Conservation (phyloP, 176 grass and related monocot species). For the Typha latifolia region DNA sequence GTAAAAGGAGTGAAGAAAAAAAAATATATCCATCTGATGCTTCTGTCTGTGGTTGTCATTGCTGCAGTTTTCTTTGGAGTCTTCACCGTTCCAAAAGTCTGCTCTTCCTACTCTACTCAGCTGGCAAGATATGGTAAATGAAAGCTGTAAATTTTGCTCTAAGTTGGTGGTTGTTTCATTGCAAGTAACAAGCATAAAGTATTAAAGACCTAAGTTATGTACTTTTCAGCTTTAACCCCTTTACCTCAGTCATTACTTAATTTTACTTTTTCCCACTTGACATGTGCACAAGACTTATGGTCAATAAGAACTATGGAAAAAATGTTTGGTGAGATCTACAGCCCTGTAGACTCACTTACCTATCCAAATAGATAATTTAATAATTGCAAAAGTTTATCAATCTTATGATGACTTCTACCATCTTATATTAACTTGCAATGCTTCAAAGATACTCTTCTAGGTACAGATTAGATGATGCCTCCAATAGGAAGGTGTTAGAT, state of each 20-base stretch:
- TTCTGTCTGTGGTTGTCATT: not conserved
- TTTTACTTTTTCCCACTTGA: slow-evolving; percentile 14
- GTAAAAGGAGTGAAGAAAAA: not conserved
- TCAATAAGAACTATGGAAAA: slow-evolving; percentile 11
- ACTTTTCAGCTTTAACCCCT: too few species aligned
- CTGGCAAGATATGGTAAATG: slow-evolving; percentile 74
- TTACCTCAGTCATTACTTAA: not conserved
- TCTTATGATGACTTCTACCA: not conserved
- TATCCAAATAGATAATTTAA: not conserved
- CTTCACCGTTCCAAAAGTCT: slow-evolving; percentile 90
- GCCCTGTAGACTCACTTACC: not conserved
- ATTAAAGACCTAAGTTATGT: too few species aligned
- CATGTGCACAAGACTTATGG: slow-evolving; percentile 14
- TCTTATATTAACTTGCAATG: not conserved
- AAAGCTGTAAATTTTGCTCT: slow-evolving; percentile 7
- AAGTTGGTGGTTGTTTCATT: not conserved
- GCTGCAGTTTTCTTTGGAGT: slow-evolving; percentile 84
- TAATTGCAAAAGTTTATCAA: too few species aligned
- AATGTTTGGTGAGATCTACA: slow-evolving; percentile 11
- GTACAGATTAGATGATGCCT: not conserved
- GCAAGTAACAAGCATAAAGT: too few species aligned
- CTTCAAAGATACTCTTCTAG: not conserved
- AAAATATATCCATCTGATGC: not conserved
- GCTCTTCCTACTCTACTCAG: slow-evolving; percentile 85
- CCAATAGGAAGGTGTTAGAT: too few species aligned